These are phyloP conservation scores for Lachancea dasiensis DNA, from an alignment of 805 yeast genomes.

Conservation along the genomic window DNA sequence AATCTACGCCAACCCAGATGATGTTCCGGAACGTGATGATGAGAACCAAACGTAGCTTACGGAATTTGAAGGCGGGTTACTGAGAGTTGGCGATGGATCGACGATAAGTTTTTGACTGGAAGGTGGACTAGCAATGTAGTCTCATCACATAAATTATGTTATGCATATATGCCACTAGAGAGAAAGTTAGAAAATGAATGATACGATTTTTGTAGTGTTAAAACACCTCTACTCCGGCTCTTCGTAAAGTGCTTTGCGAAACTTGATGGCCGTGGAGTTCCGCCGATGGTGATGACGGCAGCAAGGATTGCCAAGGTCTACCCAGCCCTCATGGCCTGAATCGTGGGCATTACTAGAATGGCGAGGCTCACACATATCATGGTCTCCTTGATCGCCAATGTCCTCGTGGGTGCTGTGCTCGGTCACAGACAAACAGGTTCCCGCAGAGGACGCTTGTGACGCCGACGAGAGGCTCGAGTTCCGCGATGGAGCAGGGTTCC, in stretches of 20 bases:
- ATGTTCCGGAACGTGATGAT: conserved; percentile 9
- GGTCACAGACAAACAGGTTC: background rate
- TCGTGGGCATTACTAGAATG: background rate
- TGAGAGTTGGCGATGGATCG: no score
- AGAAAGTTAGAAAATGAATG: conserved; percentile 1
- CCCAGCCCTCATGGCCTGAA: conserved; percentile 6
- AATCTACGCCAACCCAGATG: conserved; percentile 3
- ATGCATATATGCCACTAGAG: no score
- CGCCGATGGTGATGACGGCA: conserved; percentile 32
- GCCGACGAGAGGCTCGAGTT: conserved; percentile 4
- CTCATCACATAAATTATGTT: no score
- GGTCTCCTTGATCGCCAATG: background rate
- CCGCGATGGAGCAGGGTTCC: conserved; percentile 2
- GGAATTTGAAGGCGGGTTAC: conserved; percentile 5
- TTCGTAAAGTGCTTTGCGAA: conserved; percentile 19
- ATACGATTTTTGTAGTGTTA: no score
- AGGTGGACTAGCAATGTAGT: no score
- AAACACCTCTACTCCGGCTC: conserved; percentile 1
- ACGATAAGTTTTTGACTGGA: no score
- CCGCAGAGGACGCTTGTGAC: conserved; percentile 3
- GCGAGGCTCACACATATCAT: background rate
- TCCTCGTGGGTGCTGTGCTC: background rate
- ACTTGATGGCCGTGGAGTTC: conserved; percentile 26
- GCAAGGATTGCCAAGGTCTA: conserved; percentile 21
- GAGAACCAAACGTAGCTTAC: conserved; percentile 10